A percentile compares a stretch with the other conserved stretches of the same genome.
phyloP scores from a whole-genome alignment of 352 stramenopile species.

The Phytopythium montanum region DNA sequence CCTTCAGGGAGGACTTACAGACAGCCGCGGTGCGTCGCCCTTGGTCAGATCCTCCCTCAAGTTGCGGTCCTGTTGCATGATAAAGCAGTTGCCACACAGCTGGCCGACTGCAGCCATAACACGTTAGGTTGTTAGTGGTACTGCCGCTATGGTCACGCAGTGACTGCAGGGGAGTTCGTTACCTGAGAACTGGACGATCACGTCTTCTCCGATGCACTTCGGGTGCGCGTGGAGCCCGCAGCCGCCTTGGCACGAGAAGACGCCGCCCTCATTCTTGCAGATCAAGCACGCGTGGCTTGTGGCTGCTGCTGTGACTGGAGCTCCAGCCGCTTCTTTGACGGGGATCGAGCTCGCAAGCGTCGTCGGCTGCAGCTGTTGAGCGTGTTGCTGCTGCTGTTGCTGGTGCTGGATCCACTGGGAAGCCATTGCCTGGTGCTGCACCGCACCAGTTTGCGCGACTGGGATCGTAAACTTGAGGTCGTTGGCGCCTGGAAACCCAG shows the following conservation, averaged over 20 bases:
- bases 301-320: constrained; percentile 6
- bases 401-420: background rate
- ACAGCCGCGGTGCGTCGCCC: constrained; percentile 22
- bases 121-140: background rate
- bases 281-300: constrained; percentile 35
- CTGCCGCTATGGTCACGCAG: background rate
- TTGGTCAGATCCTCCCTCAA: constrained; percentile 71
- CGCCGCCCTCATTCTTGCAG: constrained; percentile 43
- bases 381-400: background rate
- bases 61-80: constrained; percentile 64
- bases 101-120: constrained; percentile 29
- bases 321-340: background rate
- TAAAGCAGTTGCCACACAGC: constrained; percentile 68
- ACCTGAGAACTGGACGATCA: constrained; percentile 54
- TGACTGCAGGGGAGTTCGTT: background rate
- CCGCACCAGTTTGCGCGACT: background rate
- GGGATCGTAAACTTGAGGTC: background rate
- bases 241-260: constrained; percentile 54
- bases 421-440: background rate
- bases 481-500: background rate
- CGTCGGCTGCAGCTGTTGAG: background rate
- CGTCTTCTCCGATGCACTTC: constrained; percentile 55
- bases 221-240: constrained; percentile 58
- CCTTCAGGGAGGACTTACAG: background rate
- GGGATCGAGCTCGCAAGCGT: background rate